Evolutionary conservation across 768 basidiomycete species (phyloP), one percentile per base, ranked within the genome.

Genomic region (Mycena epipterygia): DNA sequence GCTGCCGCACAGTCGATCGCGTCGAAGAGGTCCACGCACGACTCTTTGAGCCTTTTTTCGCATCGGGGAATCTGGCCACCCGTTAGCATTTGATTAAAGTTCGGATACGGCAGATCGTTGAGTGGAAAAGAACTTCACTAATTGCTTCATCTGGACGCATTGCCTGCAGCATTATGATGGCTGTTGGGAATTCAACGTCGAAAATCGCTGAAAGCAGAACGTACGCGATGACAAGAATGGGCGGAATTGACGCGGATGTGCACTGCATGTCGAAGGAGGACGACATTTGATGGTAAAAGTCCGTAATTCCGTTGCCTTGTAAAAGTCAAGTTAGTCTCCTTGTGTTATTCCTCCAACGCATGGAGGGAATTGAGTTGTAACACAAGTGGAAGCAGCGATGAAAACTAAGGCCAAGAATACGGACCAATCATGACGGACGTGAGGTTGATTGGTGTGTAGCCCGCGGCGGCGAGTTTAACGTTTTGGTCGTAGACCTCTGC

Each of bases 1-100:
- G 93, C 91, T 17, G 90, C 91, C n/a, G 79, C 81, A 74, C 94
- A 95, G 67, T 87, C 83, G 41, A 92, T 89, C 27, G 83, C 79
- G 77, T 96, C 93, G 71, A 91, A 91, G 17, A 81, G 81, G 64
- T 93, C 87, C 33, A 94, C 84, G 70, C 94, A 95, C 51, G 83
- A 83, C 46, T 84, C 78, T 25, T 84, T 80, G 77, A 92, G 84
- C 41, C 84, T 84, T 68, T 84, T 84, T 73, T 89, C 81, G 77
- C 94, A 96, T 55, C 90, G 88, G 25, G 92, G 90, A 25, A 94
- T 83, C 29, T 48, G 19, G 27, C n/a, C n/a, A 16, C 8, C 35
- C 35, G 35, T 37, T 14, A 37, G 35, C 8, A 37, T 37, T 37
- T n/a, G n/a, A n/a, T n/a, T n/a, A n/a, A n/a, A n/a, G n/a, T n/a